Percentiles rank a stretch among this genome's conserved stretches.
Evolutionary conservation across 2,329 filamentous ascomycete genomes (phyloP).

Genomic region (Metarhizium guizhouense): DNA sequence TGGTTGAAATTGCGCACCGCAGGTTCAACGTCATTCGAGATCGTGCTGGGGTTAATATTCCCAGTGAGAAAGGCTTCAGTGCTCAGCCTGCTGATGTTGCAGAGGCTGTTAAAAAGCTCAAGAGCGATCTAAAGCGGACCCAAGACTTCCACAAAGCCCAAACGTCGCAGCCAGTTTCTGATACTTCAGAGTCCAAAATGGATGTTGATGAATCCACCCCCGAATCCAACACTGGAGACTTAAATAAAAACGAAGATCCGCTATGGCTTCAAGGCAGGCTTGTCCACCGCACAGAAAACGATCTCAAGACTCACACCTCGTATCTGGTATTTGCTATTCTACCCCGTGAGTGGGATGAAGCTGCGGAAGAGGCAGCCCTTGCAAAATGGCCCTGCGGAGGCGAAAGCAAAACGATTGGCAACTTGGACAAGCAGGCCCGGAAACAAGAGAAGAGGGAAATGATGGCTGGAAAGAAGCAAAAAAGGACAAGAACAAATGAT

Average conservation of each 20-base stretch:
- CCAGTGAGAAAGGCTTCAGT: slow-evolving; percentile 60
- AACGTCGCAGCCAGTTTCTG: slow-evolving; percentile 14
- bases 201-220: slow-evolving; percentile 25
- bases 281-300: slow-evolving; percentile 72
- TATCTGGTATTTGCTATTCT: slow-evolving; percentile 90
- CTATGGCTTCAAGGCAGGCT: slow-evolving; percentile 69
- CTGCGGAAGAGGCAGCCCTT: slow-evolving; percentile 64
- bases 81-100: slow-evolving; percentile 63
- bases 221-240: slow-evolving; percentile 4
- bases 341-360: slow-evolving; percentile 76
- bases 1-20: slow-evolving; percentile 80
- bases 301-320: slow-evolving; percentile 94
- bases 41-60: slow-evolving; percentile 59
- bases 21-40: slow-evolving; percentile 77
- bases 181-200: slow-evolving; percentile 29
- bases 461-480: slow-evolving; percentile 37
- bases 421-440: slow-evolving; percentile 42
- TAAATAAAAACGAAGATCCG: slow-evolving; percentile 29
- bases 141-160: slow-evolving; percentile 50
- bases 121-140: slow-evolving; percentile 62
- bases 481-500: slow-evolving; percentile 20
- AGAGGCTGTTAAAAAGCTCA: slow-evolving; percentile 67
- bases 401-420: slow-evolving; percentile 43
- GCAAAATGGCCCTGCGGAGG: slow-evolving; percentile 54
- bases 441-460: slow-evolving; percentile 49